These are phyloP conservation scores for Cryomyces minteri DNA, from an alignment of 495 filamentous ascomycete genomes.

Conservation along the genomic window DNA sequence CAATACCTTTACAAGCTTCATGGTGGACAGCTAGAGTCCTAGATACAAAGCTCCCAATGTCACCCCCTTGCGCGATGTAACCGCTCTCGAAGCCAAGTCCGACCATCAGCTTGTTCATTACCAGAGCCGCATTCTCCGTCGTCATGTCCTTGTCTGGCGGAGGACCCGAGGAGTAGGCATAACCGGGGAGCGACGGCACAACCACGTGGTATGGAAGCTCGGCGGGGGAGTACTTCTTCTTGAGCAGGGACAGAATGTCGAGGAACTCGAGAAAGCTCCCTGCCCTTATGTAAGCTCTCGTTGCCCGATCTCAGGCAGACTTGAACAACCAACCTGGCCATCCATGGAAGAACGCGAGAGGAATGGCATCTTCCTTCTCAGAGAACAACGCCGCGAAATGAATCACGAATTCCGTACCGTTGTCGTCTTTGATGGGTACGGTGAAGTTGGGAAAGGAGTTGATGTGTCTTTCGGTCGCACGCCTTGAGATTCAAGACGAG, in stretches of 20 bases:
- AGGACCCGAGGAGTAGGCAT: conserved; percentile 34
- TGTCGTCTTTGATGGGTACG: conserved; percentile 26
- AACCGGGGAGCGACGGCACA: conserved; percentile 46
- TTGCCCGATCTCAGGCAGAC: conserved; percentile 9
- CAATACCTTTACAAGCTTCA: conserved; percentile 22
- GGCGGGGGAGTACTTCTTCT: conserved; percentile 30
- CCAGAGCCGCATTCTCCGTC: conserved; percentile 22
- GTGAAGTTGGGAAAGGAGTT: conserved; percentile 49
- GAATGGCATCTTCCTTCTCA: conserved; percentile 35
- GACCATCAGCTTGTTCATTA: conserved; percentile 40
- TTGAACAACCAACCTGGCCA: conserved; percentile 27
- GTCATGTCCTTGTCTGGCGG: conserved; percentile 30
- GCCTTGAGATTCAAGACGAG: conserved; percentile 15
- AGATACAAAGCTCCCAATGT: conserved; percentile 38
- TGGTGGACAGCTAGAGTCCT: conserved; percentile 23
- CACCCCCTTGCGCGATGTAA: conserved; percentile 49
- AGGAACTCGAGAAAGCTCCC: conserved; percentile 39
- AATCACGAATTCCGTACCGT: conserved; percentile 24
- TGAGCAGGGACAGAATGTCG: conserved; percentile 25
- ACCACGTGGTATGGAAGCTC: conserved; percentile 47
- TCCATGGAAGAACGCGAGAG: conserved; percentile 39
- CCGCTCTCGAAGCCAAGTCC: conserved; percentile 36
- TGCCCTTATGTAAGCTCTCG: neutral
- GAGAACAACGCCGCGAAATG: conserved; percentile 50
- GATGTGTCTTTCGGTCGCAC: conserved; percentile 31